Base-by-base conservation (phyloP, 1,284 basidiomycete genomes). In the Malassezia globosa region DNA sequence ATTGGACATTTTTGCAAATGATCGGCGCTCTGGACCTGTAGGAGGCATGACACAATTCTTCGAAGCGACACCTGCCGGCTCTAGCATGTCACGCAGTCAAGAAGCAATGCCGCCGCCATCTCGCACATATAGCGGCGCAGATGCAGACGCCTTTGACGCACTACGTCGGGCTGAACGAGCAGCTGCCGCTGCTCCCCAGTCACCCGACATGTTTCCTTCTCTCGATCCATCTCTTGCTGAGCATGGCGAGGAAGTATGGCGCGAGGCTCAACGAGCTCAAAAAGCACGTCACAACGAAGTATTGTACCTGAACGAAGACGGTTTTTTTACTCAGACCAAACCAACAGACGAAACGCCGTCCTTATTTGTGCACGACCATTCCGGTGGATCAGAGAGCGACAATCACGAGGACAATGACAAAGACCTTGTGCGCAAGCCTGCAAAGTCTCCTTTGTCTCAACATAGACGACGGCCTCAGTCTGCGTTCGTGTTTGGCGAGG, bases 321-420 rank as follows among this genome's bases (percentile, higher is more conserved):
- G 65, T 6, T 68, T 66, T 43, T 66, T 64, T 31, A 68, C 65
- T 1, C 65, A 68, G 51, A 68, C 65, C 25, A 64, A 60, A 51
- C 65, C 62, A 46, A 16, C 4, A 16, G 55, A 25, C 39, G 52
- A 46, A 1, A n/a, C 5, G 8, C 18, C 24, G 10, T 31, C 29
- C 11, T n/a, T n/a, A n/a, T n/a, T n/a, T n/a, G n/a, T n/a, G n/a
- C n/a, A n/a, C n/a, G n/a, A n/a, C n/a, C n/a, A n/a, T n/a, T 24
- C 27, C 19, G 21, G 16, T 2, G 39, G 10, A 3, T 23, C 36
- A 6, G 37, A n/a, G 26, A 31, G 29, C 29, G 29, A 31, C 16
- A n/a, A n/a, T n/a, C 25, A 39, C 29, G 25, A 34, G n/a, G 14
- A 19, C 19, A 37, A 21, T n/a, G 47, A 38, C 27, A 16, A 22